phyloP scores from a whole-genome alignment of 257 asterid species.

The Forsythia suspensa region DNA sequence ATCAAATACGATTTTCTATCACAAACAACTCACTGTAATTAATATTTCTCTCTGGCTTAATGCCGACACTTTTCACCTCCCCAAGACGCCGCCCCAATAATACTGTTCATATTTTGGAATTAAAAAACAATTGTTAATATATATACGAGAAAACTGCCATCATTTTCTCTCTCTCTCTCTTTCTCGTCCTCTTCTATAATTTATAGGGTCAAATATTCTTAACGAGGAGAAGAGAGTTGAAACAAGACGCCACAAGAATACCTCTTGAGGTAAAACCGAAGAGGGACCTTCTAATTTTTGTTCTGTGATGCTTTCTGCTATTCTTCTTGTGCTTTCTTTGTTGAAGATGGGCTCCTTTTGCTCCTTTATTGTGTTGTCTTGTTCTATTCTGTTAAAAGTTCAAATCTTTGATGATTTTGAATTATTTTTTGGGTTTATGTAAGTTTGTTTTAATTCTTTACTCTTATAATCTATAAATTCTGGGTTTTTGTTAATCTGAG shows the following conservation, averaged over 20 bases:
- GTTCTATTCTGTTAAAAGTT: constrained; percentile 1
- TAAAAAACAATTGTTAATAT: too few species aligned
- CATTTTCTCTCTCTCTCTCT: constrained; percentile 17
- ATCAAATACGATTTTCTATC: constrained; percentile 11
- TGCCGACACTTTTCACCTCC: constrained; percentile 50
- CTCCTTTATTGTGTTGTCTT: neutral
- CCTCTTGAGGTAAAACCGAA: constrained; percentile 14
- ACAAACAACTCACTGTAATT: neutral
- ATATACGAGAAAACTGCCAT: constrained; percentile 16
- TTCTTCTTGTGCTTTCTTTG: neutral
- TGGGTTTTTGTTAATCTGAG: neutral
- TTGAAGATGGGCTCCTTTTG: neutral
- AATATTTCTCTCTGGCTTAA: constrained; percentile 1
- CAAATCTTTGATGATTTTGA: constrained; percentile 6
- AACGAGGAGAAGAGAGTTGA: constrained; percentile 28
- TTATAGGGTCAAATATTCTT: constrained; percentile 44
- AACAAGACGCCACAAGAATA: constrained; percentile 11
- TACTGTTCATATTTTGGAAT: neutral
- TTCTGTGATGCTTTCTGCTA: neutral
- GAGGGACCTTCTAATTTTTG: neutral
- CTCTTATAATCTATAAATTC: neutral
- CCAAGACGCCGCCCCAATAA: constrained; percentile 16
- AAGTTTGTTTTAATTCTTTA: neutral
- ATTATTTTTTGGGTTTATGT: neutral
- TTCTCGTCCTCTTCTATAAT: constrained; percentile 11